These are phyloP conservation scores for Fusarium temperatum DNA, from an alignment of 2,329 filamentous ascomycete genomes.

Conservation along the genomic window DNA sequence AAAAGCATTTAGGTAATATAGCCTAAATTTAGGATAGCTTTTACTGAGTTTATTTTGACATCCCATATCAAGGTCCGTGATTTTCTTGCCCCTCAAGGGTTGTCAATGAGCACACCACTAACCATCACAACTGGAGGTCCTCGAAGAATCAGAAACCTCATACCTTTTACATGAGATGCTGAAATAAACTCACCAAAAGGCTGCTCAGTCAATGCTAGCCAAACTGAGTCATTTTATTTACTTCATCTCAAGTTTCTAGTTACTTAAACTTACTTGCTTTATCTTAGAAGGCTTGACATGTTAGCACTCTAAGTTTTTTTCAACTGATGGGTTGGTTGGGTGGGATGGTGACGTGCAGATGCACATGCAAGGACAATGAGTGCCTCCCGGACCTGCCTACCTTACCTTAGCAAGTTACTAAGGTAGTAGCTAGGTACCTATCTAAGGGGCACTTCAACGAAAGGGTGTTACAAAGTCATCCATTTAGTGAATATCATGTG, in stretches of 20 bases:
- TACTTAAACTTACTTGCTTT: background rate
- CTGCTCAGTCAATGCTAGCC: background rate
- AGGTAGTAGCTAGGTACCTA: background rate
- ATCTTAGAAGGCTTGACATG: background rate
- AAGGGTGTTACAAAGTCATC: background rate
- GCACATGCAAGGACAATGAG: background rate
- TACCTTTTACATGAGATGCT: background rate
- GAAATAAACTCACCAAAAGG: background rate
- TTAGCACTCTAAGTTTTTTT: background rate
- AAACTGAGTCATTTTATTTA: background rate
- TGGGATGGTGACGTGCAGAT: constrained; percentile 5
- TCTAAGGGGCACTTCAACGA: background rate
- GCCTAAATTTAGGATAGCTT: too few species aligned
- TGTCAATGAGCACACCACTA: background rate
- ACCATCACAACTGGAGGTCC: background rate
- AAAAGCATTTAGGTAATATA: too few species aligned
- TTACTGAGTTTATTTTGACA: too few species aligned
- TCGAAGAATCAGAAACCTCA: background rate
- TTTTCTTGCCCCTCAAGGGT: too few species aligned
- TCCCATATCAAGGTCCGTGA: too few species aligned
- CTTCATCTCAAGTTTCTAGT: background rate
- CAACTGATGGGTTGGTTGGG: background rate
- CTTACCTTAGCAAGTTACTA: background rate
- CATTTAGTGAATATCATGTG: background rate
- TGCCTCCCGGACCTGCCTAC: background rate